Base-by-base conservation (phyloP, 1,284 basidiomycete genomes). In the Microbotryum violaceum region DNA sequence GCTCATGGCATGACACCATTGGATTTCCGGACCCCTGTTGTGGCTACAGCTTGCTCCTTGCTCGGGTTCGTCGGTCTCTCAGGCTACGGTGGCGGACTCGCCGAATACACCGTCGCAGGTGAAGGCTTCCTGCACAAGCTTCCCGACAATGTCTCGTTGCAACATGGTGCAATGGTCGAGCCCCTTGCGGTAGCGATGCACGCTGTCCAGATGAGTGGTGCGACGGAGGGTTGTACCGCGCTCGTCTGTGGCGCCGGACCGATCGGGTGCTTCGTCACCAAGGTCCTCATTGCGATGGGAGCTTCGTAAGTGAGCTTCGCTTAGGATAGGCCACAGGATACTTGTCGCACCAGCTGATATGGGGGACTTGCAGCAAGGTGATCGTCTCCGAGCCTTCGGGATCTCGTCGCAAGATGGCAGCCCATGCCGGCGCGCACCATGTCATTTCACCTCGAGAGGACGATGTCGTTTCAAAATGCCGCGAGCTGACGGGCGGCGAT, bases 211-310 rank as follows among this genome's bases (percentile, higher is more conserved):
- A 60, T 67, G 31, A 68, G 71, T 4, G 69, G 70, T 6, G 69
- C 76, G 57, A 65, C 69, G 52, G 54, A 67, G 6, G 73, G 74
- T 0, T 60, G 70, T 47, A 72, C 57, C 4, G 75, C 71, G 6
- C 70, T 77, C 29, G 69, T 77, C 12, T 58, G 74, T n/a, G 75
- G 75, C 8, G 72, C 70, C 4, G 75, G 75, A 1, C 75, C 75
- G 67, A 74, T 76, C 50, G 75, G 74, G 2, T 47, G 70, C 6
- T 68, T 76, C 52, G 31, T 73, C 3, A 59, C 72, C 20, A 71
- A 70, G 27, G 70, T 72, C 2, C 69, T 73, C 60, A 33, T 60
- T 21, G 66, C 68, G 0, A 64, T 74, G 20, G 74, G 66, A 1
- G 64, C 64, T 18, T 58, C 59, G 58, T 66, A 7, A 21, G 65